Percentiles rank a stretch among this genome's conserved stretches.
Evolutionary conservation across 2,329 filamentous ascomycete genomes (phyloP).

Genomic region (Chrysoporthe austroafricana): DNA sequence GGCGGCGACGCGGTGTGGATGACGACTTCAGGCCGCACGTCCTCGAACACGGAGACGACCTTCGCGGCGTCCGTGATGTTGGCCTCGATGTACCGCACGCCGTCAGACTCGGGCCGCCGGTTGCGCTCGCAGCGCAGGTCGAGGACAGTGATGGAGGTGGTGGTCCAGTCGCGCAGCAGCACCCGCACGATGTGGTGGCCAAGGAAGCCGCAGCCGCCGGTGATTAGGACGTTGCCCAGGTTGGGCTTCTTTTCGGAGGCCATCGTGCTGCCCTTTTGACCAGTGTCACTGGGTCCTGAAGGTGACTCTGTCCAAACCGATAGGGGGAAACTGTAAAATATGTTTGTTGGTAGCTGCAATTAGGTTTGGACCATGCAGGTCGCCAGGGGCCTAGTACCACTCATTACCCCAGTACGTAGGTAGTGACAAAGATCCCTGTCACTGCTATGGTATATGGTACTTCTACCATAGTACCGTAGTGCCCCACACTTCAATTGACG

Average conservation of each 20-base stretch:
- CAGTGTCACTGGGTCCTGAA: background rate
- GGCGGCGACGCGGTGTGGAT: conserved; percentile 86
- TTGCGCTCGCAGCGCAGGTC: conserved; percentile 75
- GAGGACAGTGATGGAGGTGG: conserved; percentile 66
- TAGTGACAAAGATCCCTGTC: background rate
- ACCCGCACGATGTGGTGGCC: conserved; percentile 81
- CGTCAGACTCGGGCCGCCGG: conserved; percentile 59
- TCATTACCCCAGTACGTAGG: too few species aligned
- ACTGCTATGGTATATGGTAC: background rate
- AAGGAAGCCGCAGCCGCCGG: conserved; percentile 84
- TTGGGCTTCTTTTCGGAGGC: conserved; percentile 43
- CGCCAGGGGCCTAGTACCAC: background rate
- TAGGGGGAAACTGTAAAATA: background rate
- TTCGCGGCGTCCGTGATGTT: conserved; percentile 73
- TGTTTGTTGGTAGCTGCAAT: background rate
- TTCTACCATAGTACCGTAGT: background rate
- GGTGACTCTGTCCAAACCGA: background rate
- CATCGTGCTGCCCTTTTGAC: conserved; percentile 30
- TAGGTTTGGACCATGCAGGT: conserved; percentile 3
- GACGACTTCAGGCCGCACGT: conserved; percentile 77
- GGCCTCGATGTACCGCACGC: conserved; percentile 71
- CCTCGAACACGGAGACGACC: conserved; percentile 65
- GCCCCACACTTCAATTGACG: background rate
- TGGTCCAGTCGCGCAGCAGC: conserved; percentile 62
- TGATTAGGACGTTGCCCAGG: conserved; percentile 74